Evolutionary conservation across 1,139 yeast genomes (phyloP), one percentile per base, ranked within the genome.

Genomic region (Pneumocystis sp.): DNA sequence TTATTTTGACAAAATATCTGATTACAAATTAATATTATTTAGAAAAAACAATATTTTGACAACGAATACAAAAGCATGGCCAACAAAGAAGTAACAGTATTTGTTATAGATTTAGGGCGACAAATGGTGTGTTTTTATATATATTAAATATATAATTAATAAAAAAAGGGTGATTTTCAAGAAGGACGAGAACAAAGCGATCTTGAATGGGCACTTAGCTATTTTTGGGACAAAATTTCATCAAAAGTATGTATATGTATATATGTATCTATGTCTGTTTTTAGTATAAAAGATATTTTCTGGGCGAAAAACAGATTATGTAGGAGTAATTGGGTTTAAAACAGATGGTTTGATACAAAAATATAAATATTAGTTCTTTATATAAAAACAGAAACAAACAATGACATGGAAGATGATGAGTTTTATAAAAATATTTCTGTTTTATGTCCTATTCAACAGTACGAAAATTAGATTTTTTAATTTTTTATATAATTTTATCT

Each of bases 291-390:
- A 73, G 71, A 70, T 78, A 12, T 62, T 78, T 50, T 76, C 79
- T 64, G 85, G 79, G 5, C 77, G 88, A 61, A 84, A 84, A 70
- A 80, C 84, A 3, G 89, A 85, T 70, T 75, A 76, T 59, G 77
- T 84, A 1, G 81, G 84, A 0, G 73, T 84, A 2, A 74, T 82
- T 1, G 75, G 78, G 0, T 77, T 77, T 35, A 79, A 82, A 68
- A 75, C 78, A 0, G 70, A 72, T 7, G 70, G 70, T 66, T 59
- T 39, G 45, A 39, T 31, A 21, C 2, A 40, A 17, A 21, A 45
- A 45, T 42, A 25, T 15, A 12, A 56, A 31, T 59, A 50, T 40
- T 59, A 66, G 39, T 21, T 17, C 34, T 40, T 35, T 7, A 57
- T 66, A 65, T 61, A 61, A 42, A 34, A 29, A 39, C 29, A 68